These are phyloP conservation scores for Endocarpon pusillum DNA, from an alignment of 495 filamentous ascomycete genomes.

Conservation along the genomic window DNA sequence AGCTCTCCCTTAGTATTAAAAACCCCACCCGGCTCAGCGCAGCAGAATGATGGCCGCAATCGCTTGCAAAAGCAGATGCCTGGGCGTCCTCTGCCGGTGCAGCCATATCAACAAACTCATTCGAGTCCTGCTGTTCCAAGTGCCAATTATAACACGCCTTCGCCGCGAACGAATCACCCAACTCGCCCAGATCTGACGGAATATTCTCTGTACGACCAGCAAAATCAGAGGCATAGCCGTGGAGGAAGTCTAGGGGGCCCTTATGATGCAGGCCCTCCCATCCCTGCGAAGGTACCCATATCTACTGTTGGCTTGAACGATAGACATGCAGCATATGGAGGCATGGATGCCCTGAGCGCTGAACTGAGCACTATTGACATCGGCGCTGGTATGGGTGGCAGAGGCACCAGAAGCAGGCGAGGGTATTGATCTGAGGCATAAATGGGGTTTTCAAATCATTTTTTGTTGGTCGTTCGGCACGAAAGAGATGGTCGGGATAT, in stretches of 20 bases:
- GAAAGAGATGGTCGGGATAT: too few relatives aligned
- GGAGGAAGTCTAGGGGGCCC: neutral
- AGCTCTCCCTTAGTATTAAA: slow-evolving; percentile 13
- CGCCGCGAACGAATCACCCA: slow-evolving; percentile 3
- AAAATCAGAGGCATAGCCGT: slow-evolving; percentile 11
- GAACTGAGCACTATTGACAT: slow-evolving; percentile 77
- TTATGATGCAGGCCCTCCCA: neutral
- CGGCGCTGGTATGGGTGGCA: slow-evolving; percentile 24
- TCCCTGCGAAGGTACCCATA: neutral
- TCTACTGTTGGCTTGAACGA: slow-evolving; percentile 5
- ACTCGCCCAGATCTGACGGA: slow-evolving; percentile 6
- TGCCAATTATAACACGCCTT: slow-evolving; percentile 3
- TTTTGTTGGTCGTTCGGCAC: too few relatives aligned
- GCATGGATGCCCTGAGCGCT: slow-evolving; percentile 51
- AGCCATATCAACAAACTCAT: slow-evolving; percentile 5
- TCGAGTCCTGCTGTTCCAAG: slow-evolving; percentile 11
- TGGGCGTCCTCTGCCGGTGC: neutral
- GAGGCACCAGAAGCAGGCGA: slow-evolving; percentile 11
- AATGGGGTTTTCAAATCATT: too few relatives aligned
- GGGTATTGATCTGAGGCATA: too few relatives aligned
- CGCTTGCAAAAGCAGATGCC: slow-evolving; percentile 41
- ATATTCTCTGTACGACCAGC: slow-evolving; percentile 11
- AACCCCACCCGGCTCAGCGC: slow-evolving; percentile 15
- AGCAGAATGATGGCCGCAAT: too few relatives aligned
- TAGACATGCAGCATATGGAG: slow-evolving; percentile 18